A percentile compares a stretch with the other conserved stretches of the same genome.
These are phyloP conservation scores for Saccharomyces paradoxus DNA, from an alignment of 805 yeast genomes.

Conservation along the genomic window DNA sequence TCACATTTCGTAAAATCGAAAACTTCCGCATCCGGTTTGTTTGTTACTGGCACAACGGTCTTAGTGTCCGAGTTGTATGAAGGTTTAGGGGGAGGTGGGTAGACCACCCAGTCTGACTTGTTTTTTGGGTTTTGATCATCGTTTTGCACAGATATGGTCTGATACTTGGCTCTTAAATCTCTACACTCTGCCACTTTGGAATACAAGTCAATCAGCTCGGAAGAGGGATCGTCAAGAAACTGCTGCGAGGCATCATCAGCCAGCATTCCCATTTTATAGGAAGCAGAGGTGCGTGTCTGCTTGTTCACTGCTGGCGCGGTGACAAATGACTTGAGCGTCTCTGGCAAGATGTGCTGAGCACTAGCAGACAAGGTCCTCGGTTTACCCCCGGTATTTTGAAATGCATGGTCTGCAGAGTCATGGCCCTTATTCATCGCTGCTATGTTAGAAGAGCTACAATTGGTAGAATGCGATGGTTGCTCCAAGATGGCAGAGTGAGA, in stretches of 20 bases:
- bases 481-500: slow-evolving; percentile 9
- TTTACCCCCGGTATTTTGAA: not conserved
- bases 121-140: slow-evolving; percentile 83
- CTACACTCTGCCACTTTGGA: slow-evolving; percentile 58
- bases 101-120: slow-evolving; percentile 60
- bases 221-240: slow-evolving; percentile 52
- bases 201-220: slow-evolving; percentile 58
- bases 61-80: slow-evolving; percentile 62
- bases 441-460: slow-evolving; percentile 3
- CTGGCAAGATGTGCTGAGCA: slow-evolving; percentile 24
- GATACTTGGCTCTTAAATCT: slow-evolving; percentile 68
- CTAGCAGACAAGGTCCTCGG: slow-evolving; percentile 16
- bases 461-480: slow-evolving; percentile 11
- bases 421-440: slow-evolving; percentile 1
- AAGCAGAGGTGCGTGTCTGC: slow-evolving; percentile 9
- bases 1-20: slow-evolving; percentile 37
- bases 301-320: not conserved
- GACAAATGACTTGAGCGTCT: slow-evolving; percentile 7
- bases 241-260: slow-evolving; percentile 43
- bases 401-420: not conserved
- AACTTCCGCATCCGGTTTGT: slow-evolving; percentile 35
- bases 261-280: slow-evolving; percentile 39
- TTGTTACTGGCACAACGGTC: slow-evolving; percentile 38
- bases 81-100: slow-evolving; percentile 92
- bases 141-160: slow-evolving; percentile 60